Percentiles rank a stretch among this genome's conserved stretches.
Conservation (phyloP, 2,329 filamentous ascomycete genomes). For the Lachnellula arida region DNA sequence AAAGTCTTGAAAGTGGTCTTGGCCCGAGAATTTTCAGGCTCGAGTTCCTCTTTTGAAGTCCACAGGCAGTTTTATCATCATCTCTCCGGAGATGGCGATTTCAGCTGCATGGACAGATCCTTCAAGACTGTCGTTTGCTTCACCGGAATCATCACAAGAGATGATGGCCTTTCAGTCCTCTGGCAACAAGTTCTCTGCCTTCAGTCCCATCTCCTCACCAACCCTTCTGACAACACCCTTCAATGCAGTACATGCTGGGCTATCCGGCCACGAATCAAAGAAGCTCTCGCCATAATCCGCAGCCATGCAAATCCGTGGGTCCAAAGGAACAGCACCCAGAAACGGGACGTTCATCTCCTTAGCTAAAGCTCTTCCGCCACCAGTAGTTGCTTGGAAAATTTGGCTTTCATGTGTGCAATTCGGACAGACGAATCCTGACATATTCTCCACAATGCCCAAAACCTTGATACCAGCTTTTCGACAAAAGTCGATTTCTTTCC, state of each 20-base stretch:
- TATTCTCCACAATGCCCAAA: slow-evolving; percentile 92
- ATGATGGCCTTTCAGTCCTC: slow-evolving; percentile 16
- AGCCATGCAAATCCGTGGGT: slow-evolving; percentile 91
- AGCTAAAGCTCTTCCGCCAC: slow-evolving; percentile 75
- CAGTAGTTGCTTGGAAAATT: slow-evolving; percentile 89
- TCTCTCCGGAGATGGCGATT: too few species aligned
- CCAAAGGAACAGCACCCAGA: slow-evolving; percentile 82
- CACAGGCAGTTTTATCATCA: too few species aligned
- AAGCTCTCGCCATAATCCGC: slow-evolving; percentile 98
- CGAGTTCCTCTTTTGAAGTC: too few species aligned
- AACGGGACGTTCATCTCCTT: slow-evolving; percentile 86
- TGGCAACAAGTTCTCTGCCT: slow-evolving; percentile 21
- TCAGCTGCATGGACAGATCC: too few species aligned
- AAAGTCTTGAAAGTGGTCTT: too few species aligned
- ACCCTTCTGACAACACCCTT: slow-evolving; percentile 73
- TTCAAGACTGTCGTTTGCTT: too few species aligned
- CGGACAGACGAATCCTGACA: slow-evolving; percentile 95
- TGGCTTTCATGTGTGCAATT: slow-evolving; percentile 78
- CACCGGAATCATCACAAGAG: not conserved
- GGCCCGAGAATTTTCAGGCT: too few species aligned
- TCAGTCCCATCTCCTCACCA: slow-evolving; percentile 54
- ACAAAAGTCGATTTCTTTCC: slow-evolving; percentile 98
- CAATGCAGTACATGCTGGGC: slow-evolving; percentile 80
- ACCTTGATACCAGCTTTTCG: slow-evolving; percentile 86
- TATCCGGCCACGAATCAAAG: slow-evolving; percentile 89